phyloP scores from a whole-genome alignment of 2,329 filamentous ascomycete species.

The Colletotrichum sp. region DNA sequence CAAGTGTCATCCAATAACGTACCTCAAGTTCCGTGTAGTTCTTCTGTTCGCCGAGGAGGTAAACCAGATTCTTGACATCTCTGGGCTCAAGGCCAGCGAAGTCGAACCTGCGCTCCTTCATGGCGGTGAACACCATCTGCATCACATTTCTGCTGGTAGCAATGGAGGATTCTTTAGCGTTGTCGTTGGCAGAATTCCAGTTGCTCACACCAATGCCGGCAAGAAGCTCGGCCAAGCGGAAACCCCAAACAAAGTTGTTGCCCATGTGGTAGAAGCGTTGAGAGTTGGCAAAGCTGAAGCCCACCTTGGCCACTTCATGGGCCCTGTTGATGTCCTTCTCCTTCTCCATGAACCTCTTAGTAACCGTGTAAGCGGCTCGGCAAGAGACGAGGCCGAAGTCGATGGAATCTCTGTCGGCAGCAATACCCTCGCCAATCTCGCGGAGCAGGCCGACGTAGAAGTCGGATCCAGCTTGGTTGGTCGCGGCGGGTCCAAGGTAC shows the following conservation, averaged over 20 bases:
- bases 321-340: constrained; percentile 42
- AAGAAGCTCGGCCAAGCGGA: constrained; percentile 48
- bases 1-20: background rate
- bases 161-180: constrained; percentile 29
- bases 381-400: constrained; percentile 44
- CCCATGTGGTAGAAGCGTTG: constrained; percentile 44
- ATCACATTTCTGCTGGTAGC: constrained; percentile 2
- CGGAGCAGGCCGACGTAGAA: constrained; percentile 45
- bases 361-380: constrained; percentile 27
- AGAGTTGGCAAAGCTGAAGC: constrained; percentile 44
- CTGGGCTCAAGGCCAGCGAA: constrained; percentile 45
- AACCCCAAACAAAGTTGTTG: constrained; percentile 44
- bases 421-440: constrained; percentile 37
- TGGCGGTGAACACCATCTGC: constrained; percentile 39
- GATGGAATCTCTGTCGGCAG: constrained; percentile 28
- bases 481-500: constrained; percentile 24
- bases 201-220: constrained; percentile 40
- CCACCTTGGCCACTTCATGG: constrained; percentile 44
- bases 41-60: constrained; percentile 49
- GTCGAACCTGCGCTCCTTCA: constrained; percentile 45
- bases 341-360: constrained; percentile 35
- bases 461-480: constrained; percentile 33
- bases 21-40: constrained; percentile 50
- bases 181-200: constrained; percentile 27
- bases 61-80: constrained; percentile 48